phyloP scores from a whole-genome alignment of 169 alveolate genomes.

The Babesia sp. region DNA sequence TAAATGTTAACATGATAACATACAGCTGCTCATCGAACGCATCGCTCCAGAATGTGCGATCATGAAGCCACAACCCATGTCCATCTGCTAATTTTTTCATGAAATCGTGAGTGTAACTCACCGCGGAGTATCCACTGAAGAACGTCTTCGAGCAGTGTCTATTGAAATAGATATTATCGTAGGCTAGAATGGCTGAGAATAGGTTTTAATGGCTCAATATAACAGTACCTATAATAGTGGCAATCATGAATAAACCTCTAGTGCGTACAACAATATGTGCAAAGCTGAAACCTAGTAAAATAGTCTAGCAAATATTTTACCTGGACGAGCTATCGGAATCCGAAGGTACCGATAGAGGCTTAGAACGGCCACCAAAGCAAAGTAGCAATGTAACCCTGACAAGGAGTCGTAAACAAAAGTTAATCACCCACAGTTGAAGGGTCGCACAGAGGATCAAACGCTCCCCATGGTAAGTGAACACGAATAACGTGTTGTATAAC shows the following conservation, averaged over 20 bases:
- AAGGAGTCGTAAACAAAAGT: no score
- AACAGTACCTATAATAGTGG: conserved; percentile 26
- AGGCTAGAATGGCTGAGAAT: conserved; percentile 53
- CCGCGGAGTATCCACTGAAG: conserved; percentile 52
- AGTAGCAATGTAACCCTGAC: not conserved
- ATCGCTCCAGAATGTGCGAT: conserved; percentile 47
- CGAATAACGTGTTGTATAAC: conserved; percentile 16
- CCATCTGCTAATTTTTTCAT: conserved; percentile 28
- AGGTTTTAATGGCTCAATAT: not conserved
- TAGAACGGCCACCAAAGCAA: not conserved
- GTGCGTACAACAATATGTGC: not conserved
- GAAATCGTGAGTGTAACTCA: not conserved
- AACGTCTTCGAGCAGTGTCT: conserved; percentile 48
- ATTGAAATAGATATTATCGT: conserved; percentile 46
- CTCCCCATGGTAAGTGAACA: not conserved
- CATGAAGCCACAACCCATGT: conserved; percentile 57
- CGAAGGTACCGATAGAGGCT: not conserved
- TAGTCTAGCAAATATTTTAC: not conserved
- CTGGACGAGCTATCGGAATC: not conserved
- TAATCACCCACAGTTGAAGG: conserved; percentile 2
- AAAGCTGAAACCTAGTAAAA: not conserved
- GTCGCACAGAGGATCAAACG: not conserved
- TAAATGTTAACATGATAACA: not conserved
- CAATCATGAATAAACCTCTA: conserved; percentile 14
- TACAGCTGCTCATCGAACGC: conserved; percentile 32